Conservation (phyloP, 2,329 filamentous ascomycete species). For the Podosphaera xanthii region DNA sequence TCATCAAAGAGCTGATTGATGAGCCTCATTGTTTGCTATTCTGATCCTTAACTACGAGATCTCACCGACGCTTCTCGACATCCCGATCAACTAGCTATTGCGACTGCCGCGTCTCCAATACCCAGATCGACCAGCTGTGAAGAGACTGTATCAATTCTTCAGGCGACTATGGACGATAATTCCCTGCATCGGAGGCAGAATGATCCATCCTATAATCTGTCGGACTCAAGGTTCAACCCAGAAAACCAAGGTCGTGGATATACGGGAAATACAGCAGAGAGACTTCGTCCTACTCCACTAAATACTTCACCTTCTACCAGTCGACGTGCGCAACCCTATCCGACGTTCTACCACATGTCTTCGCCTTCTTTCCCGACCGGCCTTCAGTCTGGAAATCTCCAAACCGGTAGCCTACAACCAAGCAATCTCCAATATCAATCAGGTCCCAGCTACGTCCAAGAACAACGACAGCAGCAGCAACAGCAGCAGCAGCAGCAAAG, state of each 20-base stretch:
- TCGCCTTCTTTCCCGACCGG: slow-evolving; percentile 28
- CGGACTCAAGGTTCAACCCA: slow-evolving; percentile 27
- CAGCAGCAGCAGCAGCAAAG: slow-evolving; percentile 21
- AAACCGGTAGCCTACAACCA: slow-evolving; percentile 3
- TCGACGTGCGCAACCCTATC: slow-evolving; percentile 25
- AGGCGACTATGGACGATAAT: slow-evolving; percentile 57
- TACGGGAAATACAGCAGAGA: slow-evolving; percentile 15
- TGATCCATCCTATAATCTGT: slow-evolving; percentile 42
- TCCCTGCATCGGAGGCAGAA: slow-evolving; percentile 51
- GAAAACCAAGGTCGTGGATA: slow-evolving; percentile 12
- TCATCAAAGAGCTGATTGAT: neutral
- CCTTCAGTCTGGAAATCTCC: slow-evolving; percentile 17
- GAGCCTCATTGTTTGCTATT: neutral
- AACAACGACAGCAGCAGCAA: slow-evolving; percentile 27
- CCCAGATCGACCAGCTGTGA: neutral
- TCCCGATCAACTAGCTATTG: no score
- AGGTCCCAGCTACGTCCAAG: slow-evolving; percentile 20
- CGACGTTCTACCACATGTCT: slow-evolving; percentile 35
- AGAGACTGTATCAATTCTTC: slow-evolving; percentile 20
- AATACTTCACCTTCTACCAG: slow-evolving; percentile 22
- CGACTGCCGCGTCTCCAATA: neutral
- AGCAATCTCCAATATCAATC: slow-evolving; percentile 19
- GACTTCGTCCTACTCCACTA: slow-evolving; percentile 26
- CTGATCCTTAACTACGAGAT: neutral
- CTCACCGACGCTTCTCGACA: neutral